A percentile compares a stretch with the other conserved stretches of the same genome.
Conservation (phyloP, 371 early-diverging fungal genomes). For the Lichtheimia corymbifera region DNA sequence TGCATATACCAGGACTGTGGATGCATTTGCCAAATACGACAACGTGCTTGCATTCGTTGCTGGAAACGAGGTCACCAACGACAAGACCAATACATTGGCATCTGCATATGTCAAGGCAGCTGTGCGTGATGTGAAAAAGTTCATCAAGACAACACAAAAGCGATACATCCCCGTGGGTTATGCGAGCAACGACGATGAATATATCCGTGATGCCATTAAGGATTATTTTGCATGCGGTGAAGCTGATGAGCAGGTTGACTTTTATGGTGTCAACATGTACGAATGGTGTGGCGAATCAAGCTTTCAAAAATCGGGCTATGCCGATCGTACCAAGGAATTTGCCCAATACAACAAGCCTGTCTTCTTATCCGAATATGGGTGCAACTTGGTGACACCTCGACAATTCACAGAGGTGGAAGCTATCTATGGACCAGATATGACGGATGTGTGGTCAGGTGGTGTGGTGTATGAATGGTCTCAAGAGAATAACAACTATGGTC, state of each 20-base stretch:
- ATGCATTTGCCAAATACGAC: slow-evolving; percentile 65
- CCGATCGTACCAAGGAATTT: slow-evolving; percentile 59
- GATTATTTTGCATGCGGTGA: slow-evolving; percentile 78
- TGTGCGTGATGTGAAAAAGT: slow-evolving; percentile 71
- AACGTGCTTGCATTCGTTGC: slow-evolving; percentile 77
- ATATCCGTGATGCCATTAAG: slow-evolving; percentile 67
- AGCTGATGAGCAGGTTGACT: slow-evolving; percentile 66
- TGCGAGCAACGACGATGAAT: slow-evolving; percentile 77
- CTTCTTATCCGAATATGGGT: slow-evolving; percentile 68
- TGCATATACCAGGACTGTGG: slow-evolving; percentile 61
- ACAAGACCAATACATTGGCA: slow-evolving; percentile 64
- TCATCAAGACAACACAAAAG: slow-evolving; percentile 43
- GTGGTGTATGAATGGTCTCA: slow-evolving; percentile 82
- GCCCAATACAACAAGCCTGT: slow-evolving; percentile 59
- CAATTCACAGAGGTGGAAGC: slow-evolving; percentile 61
- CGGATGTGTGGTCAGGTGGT: slow-evolving; percentile 69
- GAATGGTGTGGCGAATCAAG: slow-evolving; percentile 64
- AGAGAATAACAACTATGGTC: slow-evolving; percentile 78
- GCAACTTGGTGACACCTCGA: slow-evolving; percentile 58
- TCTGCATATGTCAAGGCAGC: slow-evolving; percentile 76
- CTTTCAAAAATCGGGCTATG: slow-evolving; percentile 61
- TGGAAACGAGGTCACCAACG: slow-evolving; percentile 83
- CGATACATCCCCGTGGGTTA: slow-evolving; percentile 78
- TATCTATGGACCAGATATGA: slow-evolving; percentile 74
- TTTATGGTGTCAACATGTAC: slow-evolving; percentile 75